Evolutionary conservation across 176 grass and related monocot species (phyloP).

Genomic region (Ananas comosus): DNA sequence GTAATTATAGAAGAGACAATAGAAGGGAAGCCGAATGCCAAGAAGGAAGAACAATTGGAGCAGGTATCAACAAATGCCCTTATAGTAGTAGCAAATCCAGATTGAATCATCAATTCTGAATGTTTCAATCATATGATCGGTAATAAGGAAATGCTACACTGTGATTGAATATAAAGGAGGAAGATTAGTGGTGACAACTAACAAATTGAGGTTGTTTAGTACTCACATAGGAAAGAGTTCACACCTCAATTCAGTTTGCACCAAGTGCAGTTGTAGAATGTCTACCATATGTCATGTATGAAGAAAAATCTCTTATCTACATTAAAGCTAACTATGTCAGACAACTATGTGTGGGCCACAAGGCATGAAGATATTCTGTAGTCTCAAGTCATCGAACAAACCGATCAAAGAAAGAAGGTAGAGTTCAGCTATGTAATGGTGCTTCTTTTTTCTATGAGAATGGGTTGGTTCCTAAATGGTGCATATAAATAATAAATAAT

Average conservation of each 20-base stretch:
- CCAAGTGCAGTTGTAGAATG: neutral
- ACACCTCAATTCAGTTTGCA: neutral
- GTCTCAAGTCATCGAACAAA: neutral
- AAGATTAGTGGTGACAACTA: neutral
- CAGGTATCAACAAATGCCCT: no score
- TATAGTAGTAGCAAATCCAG: no score
- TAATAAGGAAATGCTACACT: no score
- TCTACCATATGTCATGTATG: neutral
- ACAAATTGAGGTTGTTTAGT: neutral
- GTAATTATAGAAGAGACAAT: neutral
- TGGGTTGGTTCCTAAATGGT: no score
- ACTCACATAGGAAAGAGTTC: neutral
- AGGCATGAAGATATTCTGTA: neutral
- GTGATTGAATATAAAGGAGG: no score
- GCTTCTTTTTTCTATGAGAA: no score
- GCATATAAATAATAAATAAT: no score
- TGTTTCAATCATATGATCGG: no score
- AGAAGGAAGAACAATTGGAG: neutral
- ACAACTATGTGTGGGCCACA: no score
- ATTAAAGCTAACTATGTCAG: neutral
- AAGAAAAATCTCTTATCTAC: neutral
- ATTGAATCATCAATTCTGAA: neutral
- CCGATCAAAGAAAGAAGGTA: neutral
- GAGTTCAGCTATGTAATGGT: neutral
- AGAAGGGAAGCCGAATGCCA: neutral